phyloP scores from a whole-genome alignment of 1,139 yeast genomes.

The Blastobotrys capitulatus region DNA sequence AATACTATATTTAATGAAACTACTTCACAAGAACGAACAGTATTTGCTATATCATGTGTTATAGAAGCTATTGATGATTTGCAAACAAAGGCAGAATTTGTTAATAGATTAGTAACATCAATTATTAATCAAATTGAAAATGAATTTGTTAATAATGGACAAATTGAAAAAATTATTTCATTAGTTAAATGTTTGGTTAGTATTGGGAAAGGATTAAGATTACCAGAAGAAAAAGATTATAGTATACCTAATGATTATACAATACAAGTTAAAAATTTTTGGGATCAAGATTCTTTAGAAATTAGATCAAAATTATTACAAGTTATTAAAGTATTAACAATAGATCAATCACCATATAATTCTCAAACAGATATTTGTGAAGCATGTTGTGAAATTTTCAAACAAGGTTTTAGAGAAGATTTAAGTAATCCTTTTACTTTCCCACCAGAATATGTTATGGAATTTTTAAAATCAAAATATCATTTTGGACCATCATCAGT shows the following conservation, averaged over 20 bases:
- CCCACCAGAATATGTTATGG: conserved; percentile 38
- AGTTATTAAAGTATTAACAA: conserved; percentile 41
- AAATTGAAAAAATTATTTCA: conserved; percentile 33
- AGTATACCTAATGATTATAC: conserved; percentile 13
- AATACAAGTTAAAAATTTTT: conserved; percentile 20
- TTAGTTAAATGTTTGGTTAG: conserved; percentile 58
- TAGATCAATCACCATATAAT: conserved; percentile 36
- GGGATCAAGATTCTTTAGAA: conserved; percentile 39
- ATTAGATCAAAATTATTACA: conserved; percentile 40
- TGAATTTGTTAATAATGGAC: conserved; percentile 5
- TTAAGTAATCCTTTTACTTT: conserved; percentile 61
- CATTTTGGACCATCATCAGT: conserved; percentile 22
- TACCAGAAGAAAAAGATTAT: conserved; percentile 33
- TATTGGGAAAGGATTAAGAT: conserved; percentile 57
- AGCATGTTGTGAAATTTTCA: conserved; percentile 52
- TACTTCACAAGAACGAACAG: conserved; percentile 34
- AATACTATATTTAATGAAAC: conserved; percentile 20
- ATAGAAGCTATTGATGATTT: conserved; percentile 28
- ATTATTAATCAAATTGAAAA: conserved; percentile 19
- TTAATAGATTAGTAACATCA: conserved; percentile 24
- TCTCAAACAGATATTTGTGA: conserved; percentile 46
- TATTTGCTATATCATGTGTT: conserved; percentile 34
- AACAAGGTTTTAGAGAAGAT: conserved; percentile 65
- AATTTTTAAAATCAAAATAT: conserved; percentile 43
- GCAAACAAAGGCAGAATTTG: conserved; percentile 22